Base-by-base conservation (phyloP, 2,329 filamentous ascomycete species). In the Periconia sp. region DNA sequence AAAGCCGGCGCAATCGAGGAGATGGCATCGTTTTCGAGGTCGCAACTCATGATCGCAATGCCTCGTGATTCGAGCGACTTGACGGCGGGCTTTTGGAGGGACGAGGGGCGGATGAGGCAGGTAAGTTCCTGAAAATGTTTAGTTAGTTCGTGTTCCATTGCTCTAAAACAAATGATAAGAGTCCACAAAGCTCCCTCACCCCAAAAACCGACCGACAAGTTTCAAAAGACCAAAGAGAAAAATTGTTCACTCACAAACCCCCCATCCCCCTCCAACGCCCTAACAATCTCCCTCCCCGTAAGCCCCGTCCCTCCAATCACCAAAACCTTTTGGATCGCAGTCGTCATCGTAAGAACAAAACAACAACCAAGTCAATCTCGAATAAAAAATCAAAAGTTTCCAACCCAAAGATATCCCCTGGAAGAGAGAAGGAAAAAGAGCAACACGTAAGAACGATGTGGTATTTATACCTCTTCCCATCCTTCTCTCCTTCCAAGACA, bases 1-100 rank as follows among this genome's bases (percentile, higher is more conserved):
- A 85, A 65, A 0, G 69, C 58, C 14, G 69, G 61, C 6, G 76
- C 73, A 6, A 83, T 69, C 1, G 75, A 64, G 5, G 78, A 73
- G 35, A 76, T 68, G 1, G 75, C 60, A 11, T 13, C 15, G 2
- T 71, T 76, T 41, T 64, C 68, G 15, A 82, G 64, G 56, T 84
- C 79, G 18, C 69, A 70, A 14, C 73, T 58, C 18, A 76, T 72
- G 48, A 82, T 66, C 17, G 74, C 66, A 18, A 83, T 66, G 2
- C 81, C 79, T 8, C 69, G 72, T 2, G 73, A 65, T 56, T 70
- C 59, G 18, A 85, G 68, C 0, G 64, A 65, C 2, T 68, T 49
- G 37, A 77, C 74, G 15, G 74, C 73, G 2, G 78, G 75, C 49
- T 81, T 84, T 19, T 75, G 59, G n/a, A 77, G 58, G 1, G 81